phyloP scores from a whole-genome alignment of 208 protist species.

The Trypanosoma scelopori region DNA sequence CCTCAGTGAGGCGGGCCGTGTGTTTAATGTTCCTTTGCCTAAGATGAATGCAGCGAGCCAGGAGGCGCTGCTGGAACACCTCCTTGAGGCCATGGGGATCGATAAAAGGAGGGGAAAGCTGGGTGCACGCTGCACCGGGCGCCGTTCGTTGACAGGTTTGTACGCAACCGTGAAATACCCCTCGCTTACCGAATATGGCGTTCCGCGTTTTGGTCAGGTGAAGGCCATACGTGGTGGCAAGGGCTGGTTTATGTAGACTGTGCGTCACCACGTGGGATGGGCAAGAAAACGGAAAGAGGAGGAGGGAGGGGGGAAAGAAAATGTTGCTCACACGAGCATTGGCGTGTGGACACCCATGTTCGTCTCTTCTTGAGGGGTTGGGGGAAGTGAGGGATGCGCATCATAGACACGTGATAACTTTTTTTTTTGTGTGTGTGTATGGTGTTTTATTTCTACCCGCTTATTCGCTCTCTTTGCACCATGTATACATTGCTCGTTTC shows the following conservation, averaged over 20 bases:
- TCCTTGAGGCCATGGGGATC: slow-evolving; percentile 38
- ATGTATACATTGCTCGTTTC: too few relatives aligned
- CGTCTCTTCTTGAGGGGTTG: too few relatives aligned
- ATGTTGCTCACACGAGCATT: too few relatives aligned
- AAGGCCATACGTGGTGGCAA: slow-evolving; percentile 87
- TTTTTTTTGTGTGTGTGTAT: too few relatives aligned
- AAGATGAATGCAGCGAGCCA: slow-evolving; percentile 61
- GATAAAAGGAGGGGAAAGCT: slow-evolving; percentile 18
- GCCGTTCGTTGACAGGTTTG: slow-evolving; percentile 62
- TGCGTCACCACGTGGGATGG: background rate
- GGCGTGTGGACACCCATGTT: too few relatives aligned
- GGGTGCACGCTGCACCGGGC: background rate
- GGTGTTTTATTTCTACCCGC: too few relatives aligned
- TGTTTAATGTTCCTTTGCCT: slow-evolving; percentile 80
- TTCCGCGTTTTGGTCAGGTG: slow-evolving; percentile 82
- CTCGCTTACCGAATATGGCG: slow-evolving; percentile 76
- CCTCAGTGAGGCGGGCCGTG: slow-evolving; percentile 68
- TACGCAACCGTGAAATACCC: slow-evolving; percentile 86
- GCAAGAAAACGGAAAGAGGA: too few relatives aligned
- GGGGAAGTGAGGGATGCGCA: too few relatives aligned
- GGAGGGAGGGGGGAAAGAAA: too few relatives aligned
- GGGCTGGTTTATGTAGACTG: slow-evolving; percentile 73
- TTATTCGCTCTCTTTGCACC: too few relatives aligned
- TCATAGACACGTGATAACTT: too few relatives aligned
- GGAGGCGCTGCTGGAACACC: slow-evolving; percentile 59